Conservation (phyloP, 2,329 filamentous ascomycete species). For the Penicillium sp. region DNA sequence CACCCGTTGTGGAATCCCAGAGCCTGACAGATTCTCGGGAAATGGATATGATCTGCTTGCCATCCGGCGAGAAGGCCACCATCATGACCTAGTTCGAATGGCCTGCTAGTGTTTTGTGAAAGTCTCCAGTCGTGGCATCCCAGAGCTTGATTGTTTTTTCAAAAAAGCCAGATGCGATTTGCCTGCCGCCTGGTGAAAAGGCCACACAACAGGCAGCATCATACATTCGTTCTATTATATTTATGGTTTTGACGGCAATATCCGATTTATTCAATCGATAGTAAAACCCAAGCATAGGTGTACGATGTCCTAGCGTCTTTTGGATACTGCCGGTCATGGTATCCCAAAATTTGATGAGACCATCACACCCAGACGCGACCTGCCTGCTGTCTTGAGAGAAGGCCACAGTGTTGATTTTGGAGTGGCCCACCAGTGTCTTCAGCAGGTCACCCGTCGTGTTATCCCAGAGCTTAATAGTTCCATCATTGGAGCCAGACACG, state of each 20-base stretch:
- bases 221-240: too few relatives aligned
- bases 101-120: constrained; percentile 1
- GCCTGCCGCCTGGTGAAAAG: constrained; percentile 31
- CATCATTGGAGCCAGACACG: constrained; percentile 23
- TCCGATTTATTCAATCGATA: too few relatives aligned
- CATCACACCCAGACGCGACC: too few relatives aligned
- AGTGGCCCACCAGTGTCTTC: constrained; percentile 4
- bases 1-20: constrained; percentile 1
- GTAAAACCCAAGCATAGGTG: too few relatives aligned
- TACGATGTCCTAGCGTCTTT: neutral
- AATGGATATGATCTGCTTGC: constrained; percentile 1
- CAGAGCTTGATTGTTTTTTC: constrained; percentile 16
- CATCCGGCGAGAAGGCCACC: constrained; percentile 12
- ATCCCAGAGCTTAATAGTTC: neutral
- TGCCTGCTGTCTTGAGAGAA: too few relatives aligned
- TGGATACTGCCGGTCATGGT: too few relatives aligned
- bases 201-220: constrained; percentile 24
- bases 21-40: constrained; percentile 10
- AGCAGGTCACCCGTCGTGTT: neutral
- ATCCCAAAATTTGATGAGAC: too few relatives aligned
- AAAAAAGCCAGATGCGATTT: constrained; percentile 4
- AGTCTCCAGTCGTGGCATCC: constrained; percentile 7
- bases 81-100: constrained; percentile 5
- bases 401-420: too few relatives aligned
- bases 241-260: neutral